Conservation (phyloP, 495 filamentous ascomycete species). For the Melanomma pulvis-pyrius region DNA sequence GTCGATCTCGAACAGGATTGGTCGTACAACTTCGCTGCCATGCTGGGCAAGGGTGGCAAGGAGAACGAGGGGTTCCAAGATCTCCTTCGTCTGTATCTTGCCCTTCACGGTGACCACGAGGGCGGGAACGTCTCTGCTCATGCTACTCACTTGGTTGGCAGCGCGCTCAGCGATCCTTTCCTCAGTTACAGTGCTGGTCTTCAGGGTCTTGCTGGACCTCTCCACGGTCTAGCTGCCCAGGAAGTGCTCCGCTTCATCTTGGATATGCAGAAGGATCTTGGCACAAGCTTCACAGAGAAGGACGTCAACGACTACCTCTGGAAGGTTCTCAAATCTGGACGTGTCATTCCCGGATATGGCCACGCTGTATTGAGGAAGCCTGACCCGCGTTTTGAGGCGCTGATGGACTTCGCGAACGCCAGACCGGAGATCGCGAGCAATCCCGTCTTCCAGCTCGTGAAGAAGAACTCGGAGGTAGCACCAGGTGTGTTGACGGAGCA, state of each 20-base stretch:
- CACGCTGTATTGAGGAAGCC: constrained; percentile 97
- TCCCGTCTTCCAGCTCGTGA: constrained; percentile 91
- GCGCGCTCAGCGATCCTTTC: constrained; percentile 91
- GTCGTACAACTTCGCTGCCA: constrained; percentile 96
- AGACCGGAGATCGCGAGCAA: constrained; percentile 82
- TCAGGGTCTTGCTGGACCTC: constrained; percentile 89
- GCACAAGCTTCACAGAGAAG: constrained; percentile 71
- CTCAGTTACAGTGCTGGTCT: constrained; percentile 94
- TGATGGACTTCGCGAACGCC: constrained; percentile 90
- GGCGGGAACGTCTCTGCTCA: constrained; percentile 97
- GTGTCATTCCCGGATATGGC: constrained; percentile 96
- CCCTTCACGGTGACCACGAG: constrained; percentile 97
- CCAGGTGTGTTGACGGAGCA: constrained; percentile 88
- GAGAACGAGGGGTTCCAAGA: constrained; percentile 94
- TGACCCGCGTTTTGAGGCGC: constrained; percentile 90
- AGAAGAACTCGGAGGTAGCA: constrained; percentile 79
- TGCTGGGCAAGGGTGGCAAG: constrained; percentile 86
- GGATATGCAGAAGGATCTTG: constrained; percentile 88
- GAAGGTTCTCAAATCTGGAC: constrained; percentile 88
- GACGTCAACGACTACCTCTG: constrained; percentile 89
- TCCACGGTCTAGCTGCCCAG: constrained; percentile 95
- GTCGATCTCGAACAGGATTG: constrained; percentile 88
- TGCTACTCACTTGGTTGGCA: constrained; percentile 96
- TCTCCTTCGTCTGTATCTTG: constrained; percentile 87
- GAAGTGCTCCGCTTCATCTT: constrained; percentile 96